Evolutionary conservation across 495 filamentous ascomycete genomes (phyloP).

Genomic region (Hypomontagnella monticulosa): DNA sequence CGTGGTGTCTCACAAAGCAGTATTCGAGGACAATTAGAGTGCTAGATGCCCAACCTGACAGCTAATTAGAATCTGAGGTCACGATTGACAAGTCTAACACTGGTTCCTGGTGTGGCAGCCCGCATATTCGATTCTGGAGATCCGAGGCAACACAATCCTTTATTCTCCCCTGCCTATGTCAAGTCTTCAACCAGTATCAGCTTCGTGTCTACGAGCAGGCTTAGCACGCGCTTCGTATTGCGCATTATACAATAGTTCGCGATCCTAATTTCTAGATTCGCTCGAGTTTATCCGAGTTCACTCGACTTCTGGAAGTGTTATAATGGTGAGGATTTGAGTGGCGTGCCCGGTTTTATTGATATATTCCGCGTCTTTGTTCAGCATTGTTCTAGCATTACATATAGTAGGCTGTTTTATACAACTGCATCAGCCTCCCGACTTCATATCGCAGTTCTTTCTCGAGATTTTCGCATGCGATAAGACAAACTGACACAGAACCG

Average conservation of each 20-base stretch:
- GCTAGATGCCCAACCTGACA: not conserved
- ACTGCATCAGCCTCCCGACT: not conserved
- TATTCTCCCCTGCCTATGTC: slow-evolving; percentile 7
- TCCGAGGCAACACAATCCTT: slow-evolving; percentile 6
- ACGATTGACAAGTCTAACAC: slow-evolving; percentile 4
- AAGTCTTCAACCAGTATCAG: slow-evolving; percentile 28
- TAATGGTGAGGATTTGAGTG: slow-evolving; percentile 32
- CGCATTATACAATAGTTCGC: slow-evolving; percentile 31
- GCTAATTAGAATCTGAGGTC: too few relatives aligned
- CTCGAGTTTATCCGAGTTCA: too few relatives aligned
- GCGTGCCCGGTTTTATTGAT: slow-evolving; percentile 4
- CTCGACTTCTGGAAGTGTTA: slow-evolving; percentile 15
- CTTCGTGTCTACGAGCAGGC: slow-evolving; percentile 1
- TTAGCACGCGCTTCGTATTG: slow-evolving; percentile 28
- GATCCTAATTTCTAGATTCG: slow-evolving; percentile 16
- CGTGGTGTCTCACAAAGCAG: slow-evolving; percentile 2
- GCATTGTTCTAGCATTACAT: slow-evolving; percentile 6
- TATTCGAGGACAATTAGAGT: not conserved
- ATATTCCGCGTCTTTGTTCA: slow-evolving; percentile 5
- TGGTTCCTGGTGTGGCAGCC: not conserved
- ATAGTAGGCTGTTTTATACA: slow-evolving; percentile 1
- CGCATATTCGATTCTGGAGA: not conserved
- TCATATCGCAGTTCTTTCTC: not conserved
- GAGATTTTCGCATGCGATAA: not conserved
- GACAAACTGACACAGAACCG: slow-evolving; percentile 3